Evolutionary conservation across 2,329 filamentous ascomycete genomes (phyloP).

Genomic region (Pestalotiopsis sp.): DNA sequence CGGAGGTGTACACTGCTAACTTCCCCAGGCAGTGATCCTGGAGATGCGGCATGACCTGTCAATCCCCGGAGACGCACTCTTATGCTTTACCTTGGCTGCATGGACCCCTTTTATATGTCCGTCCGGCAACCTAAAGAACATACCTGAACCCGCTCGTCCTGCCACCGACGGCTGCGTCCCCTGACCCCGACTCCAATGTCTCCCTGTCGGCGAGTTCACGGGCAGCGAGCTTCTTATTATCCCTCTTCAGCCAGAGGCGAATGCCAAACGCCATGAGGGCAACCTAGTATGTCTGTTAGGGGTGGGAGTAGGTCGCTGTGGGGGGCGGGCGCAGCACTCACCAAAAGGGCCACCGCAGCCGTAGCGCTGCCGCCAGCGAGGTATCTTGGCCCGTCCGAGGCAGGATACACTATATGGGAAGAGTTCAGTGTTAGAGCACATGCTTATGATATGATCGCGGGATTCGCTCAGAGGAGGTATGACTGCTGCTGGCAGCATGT

Average conservation of each 20-base stretch:
- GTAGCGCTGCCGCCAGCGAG: conserved; percentile 61
- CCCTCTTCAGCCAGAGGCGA: conserved; percentile 56
- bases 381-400: conserved; percentile 45
- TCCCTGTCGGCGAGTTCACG: conserved; percentile 18
- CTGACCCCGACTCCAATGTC: conserved; percentile 13
- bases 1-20: too few species aligned
- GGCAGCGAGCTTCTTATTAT: conserved; percentile 63
- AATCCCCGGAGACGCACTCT: neutral
- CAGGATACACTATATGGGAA: conserved; percentile 39
- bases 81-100: neutral
- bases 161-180: conserved; percentile 8
- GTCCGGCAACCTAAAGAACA: conserved; percentile 24
- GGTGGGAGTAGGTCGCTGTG: too few species aligned
- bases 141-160: conserved; percentile 33
- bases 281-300: conserved; percentile 33
- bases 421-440: neutral
- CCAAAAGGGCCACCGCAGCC: conserved; percentile 54
- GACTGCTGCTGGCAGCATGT: neutral
- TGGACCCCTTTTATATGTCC: neutral
- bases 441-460: neutral
- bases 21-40: too few species aligned
- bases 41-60: too few species aligned
- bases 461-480: neutral
- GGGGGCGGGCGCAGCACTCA: neutral
- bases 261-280: conserved; percentile 55